Conservation (phyloP, 768 basidiomycete genomes). For the Suillus paluster region DNA sequence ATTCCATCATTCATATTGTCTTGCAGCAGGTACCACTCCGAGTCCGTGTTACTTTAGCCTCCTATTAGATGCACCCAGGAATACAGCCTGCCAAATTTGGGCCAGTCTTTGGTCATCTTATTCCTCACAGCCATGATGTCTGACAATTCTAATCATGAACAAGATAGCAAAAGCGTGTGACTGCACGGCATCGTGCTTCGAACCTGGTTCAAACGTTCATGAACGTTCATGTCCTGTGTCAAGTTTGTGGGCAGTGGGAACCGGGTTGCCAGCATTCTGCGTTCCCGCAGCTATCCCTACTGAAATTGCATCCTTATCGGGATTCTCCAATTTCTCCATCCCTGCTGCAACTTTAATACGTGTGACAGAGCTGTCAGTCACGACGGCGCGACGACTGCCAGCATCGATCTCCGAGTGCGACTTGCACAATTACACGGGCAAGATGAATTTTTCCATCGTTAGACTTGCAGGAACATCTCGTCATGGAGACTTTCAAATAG, state of each 20-base stretch:
- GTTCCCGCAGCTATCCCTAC: not conserved
- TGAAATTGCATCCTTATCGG: not conserved
- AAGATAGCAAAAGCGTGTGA: not conserved
- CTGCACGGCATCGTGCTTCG: not conserved
- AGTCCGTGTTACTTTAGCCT: no score
- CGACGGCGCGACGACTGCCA: not conserved
- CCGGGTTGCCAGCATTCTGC: not conserved
- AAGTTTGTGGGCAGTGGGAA: not conserved
- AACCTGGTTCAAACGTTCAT: no score
- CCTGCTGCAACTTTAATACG: not conserved
- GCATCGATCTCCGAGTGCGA: not conserved
- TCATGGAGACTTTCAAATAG: not conserved
- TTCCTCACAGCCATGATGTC: no score
- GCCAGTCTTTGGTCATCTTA: no score
- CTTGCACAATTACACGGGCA: not conserved
- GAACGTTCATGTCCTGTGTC: not conserved
- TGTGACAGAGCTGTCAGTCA: not conserved
- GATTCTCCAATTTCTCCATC: not conserved
- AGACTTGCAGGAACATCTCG: not conserved
- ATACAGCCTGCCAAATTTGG: no score
- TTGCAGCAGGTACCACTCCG: slow-evolving; percentile 8
- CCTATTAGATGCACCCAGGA: no score
- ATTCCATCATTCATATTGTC: slow-evolving; percentile 15
- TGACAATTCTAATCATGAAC: no score
- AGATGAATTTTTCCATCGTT: not conserved